These are phyloP conservation scores for Striga hermonthica DNA, from an alignment of 305 asterid species.

Conservation along the genomic window DNA sequence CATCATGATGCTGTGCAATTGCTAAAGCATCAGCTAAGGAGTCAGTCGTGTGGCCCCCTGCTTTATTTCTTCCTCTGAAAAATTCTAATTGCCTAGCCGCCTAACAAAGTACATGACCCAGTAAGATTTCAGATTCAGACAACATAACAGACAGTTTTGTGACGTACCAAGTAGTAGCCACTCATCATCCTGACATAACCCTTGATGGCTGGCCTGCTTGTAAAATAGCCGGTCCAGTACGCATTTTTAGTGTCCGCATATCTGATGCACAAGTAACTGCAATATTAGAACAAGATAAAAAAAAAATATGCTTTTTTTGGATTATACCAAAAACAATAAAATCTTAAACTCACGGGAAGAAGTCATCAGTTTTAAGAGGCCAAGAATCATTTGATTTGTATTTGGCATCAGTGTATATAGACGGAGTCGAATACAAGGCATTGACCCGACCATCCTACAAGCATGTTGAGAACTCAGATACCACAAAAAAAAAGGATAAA, in stretches of 20 bases:
- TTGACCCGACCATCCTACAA: conserved; percentile 98
- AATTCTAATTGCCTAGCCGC: conserved; percentile 78
- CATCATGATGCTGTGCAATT: conserved; percentile 86
- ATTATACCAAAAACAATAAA: conserved; percentile 1
- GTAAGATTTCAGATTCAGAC: conserved; percentile 34
- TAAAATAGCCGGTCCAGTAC: conserved; percentile 97
- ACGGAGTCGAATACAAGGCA: conserved; percentile 91
- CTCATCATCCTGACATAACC: conserved; percentile 82
- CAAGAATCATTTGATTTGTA: conserved; percentile 71
- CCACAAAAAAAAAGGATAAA: conserved; percentile 7
- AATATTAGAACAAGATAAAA: conserved; percentile 18
- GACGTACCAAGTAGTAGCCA: conserved; percentile 81
- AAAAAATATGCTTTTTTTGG: conserved; percentile 15
- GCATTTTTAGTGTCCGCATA: conserved; percentile 85
- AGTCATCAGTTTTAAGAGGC: conserved; percentile 94
- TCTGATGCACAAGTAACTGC: conserved; percentile 45
- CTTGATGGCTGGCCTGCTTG: conserved; percentile 83
- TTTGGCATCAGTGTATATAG: conserved; percentile 88
- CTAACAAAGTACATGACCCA: conserved; percentile 39
- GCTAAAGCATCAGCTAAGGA: conserved; percentile 72
- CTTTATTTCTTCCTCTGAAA: conserved; percentile 54
- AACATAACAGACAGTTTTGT: conserved; percentile 25
- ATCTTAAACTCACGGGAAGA: conserved; percentile 73
- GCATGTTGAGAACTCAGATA: conserved; percentile 17
- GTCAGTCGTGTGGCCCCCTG: conserved; percentile 66